These are phyloP conservation scores for Pythium graminicola DNA, from an alignment of 352 stramenopile species.

Conservation along the genomic window DNA sequence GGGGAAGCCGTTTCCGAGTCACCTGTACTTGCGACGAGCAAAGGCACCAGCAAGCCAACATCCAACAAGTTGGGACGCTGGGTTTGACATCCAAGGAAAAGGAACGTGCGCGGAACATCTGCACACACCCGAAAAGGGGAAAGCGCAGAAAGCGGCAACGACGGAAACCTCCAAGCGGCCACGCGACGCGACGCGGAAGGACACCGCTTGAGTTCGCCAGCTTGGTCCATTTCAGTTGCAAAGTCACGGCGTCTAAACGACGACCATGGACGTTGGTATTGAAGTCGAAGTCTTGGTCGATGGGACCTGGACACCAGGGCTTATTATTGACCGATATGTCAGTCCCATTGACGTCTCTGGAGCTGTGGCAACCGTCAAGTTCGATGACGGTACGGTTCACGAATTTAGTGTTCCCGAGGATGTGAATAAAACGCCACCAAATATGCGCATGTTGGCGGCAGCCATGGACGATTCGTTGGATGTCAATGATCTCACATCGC, in stretches of 20 bases:
- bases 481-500: constrained; percentile 78
- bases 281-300: constrained; percentile 55
- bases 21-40: not conserved
- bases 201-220: too few relatives aligned
- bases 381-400: constrained; percentile 47
- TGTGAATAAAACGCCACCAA: constrained; percentile 15
- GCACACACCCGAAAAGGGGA: not conserved
- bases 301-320: constrained; percentile 40
- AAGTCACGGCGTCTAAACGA: not conserved
- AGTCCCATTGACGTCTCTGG: constrained; percentile 44
- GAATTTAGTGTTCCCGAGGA: constrained; percentile 43
- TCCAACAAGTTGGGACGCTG: constrained; percentile 1
- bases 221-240: constrained; percentile 13
- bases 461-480: constrained; percentile 30
- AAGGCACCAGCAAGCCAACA: not conserved
- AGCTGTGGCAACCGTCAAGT: constrained; percentile 55
- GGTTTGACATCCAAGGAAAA: not conserved
- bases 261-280: constrained; percentile 52
- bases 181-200: constrained; percentile 1
- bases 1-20: constrained; percentile 1
- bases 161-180: constrained; percentile 12
- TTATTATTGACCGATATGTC: constrained; percentile 59
- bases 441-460: constrained; percentile 27
- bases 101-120: constrained; percentile 9
- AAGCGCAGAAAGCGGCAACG: constrained; percentile 6